Base-by-base conservation (phyloP, 768 basidiomycete genomes). In the Boletellus sp. region DNA sequence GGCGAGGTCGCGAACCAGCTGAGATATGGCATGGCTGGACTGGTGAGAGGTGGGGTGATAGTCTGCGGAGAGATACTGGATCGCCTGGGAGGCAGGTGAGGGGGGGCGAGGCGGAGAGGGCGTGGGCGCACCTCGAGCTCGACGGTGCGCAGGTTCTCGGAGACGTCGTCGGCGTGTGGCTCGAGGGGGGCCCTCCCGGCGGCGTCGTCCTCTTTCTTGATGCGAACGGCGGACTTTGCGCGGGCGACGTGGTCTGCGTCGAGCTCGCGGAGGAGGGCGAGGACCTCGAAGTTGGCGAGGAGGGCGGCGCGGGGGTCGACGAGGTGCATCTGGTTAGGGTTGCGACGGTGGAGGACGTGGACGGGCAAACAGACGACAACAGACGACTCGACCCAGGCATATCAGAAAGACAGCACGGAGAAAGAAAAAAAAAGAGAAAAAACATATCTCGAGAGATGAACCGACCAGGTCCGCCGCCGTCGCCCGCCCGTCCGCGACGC, bases 271-370 rank as follows among this genome's bases (percentile, higher is more conserved):
- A 96, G 78, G 47, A 94, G 78, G 16, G 77, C 61, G 40, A 94
- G 73, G 52, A 96, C 93, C 67, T 97, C 94, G 59, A 76, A 81
- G 69, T 96, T 95, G 28, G 91, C 87, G 15, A 97, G 78, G 46
- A 95, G 80, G n/a, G 90, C 83, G 15, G 87, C 74, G 45, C 87
- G 80, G 11, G 83, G 62, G 53, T 86, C 82, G 42, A 64, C 2
- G 54, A 67, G 48, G 32, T 69, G 45, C 61, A 61, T 61, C 2
- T 6, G 61, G 58, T 53, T 63, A 63, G 62, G 62, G 61, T 63
- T 55, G n/a, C n/a, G n/a, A n/a, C n/a, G 52, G 42, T 15, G 19
- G 19, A 15, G 23, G 24, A 49, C 44, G 12, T 31, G 37, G 60
- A 45, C 6, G 38, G 28, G 39, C 24, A 68, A 66, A 66, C 51